phyloP scores from a whole-genome alignment of 1,284 basidiomycete genomes.

The Ganoderma sinense region DNA sequence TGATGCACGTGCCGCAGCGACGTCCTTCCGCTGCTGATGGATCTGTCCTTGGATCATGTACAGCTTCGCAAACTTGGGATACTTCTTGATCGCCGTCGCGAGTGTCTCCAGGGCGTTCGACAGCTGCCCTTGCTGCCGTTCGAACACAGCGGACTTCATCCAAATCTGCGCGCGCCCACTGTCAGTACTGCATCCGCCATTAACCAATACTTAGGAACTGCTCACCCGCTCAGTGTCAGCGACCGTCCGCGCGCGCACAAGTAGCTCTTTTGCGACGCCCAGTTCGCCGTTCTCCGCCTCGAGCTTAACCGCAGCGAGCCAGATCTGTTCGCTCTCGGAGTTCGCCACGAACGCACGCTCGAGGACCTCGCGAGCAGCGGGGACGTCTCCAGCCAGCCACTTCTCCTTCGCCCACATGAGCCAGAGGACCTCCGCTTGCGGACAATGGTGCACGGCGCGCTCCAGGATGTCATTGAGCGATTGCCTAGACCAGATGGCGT shows the following conservation, averaged over 20 bases:
- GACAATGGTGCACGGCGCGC: constrained; percentile 88
- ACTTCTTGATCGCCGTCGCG: constrained; percentile 79
- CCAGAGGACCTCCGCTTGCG: constrained; percentile 96
- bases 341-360: constrained; percentile 94
- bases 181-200: constrained; percentile 13
- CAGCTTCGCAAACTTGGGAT: constrained; percentile 89
- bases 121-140: constrained; percentile 85
- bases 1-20: constrained; percentile 75
- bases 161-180: constrained; percentile 72
- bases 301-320: constrained; percentile 96
- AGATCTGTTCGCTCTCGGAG: constrained; percentile 96
- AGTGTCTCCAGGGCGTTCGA: constrained; percentile 81
- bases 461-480: constrained; percentile 85
- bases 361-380: constrained; percentile 86
- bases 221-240: constrained; percentile 90
- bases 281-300: constrained; percentile 95
- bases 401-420: constrained; percentile 97
- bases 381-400: constrained; percentile 89
- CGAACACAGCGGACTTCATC: constrained; percentile 98
- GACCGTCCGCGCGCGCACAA: constrained; percentile 88
- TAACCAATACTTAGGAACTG: constrained; percentile 21
- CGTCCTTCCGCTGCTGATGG: constrained; percentile 67
- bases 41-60: constrained; percentile 99
- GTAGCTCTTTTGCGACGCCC: constrained; percentile 84
- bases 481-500: constrained; percentile 53